These are phyloP conservation scores for Anthracocystis panici-leucophaei DNA, from an alignment of 1,284 basidiomycete species.

Conservation along the genomic window DNA sequence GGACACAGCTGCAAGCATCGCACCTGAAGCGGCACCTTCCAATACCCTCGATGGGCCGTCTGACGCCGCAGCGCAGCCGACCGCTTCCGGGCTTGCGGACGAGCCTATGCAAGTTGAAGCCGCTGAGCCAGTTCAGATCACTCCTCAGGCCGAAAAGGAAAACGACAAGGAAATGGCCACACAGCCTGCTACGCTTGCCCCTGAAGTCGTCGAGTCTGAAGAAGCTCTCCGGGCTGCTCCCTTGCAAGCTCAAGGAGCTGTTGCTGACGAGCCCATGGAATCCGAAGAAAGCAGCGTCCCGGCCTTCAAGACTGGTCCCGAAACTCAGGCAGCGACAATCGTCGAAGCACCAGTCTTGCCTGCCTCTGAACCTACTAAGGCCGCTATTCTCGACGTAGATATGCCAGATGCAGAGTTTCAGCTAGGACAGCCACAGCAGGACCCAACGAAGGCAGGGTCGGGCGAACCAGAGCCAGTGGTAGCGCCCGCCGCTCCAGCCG, in stretches of 20 bases:
- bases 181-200: neutral
- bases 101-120: conserved; percentile 3
- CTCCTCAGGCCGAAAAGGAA: neutral
- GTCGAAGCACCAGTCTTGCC: neutral
- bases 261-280: neutral
- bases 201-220: neutral
- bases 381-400: conserved; percentile 15
- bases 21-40: neutral
- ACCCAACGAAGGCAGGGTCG: neutral
- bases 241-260: neutral
- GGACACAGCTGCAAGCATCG: neutral
- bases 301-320: neutral
- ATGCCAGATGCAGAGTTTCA: conserved; percentile 24
- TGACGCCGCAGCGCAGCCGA: neutral
- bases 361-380: neutral
- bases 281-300: neutral
- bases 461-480: neutral
- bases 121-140: neutral
- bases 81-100: too few relatives aligned
- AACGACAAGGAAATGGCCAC: neutral
- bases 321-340: neutral
- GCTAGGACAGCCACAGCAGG: neutral
- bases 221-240: neutral
- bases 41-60: neutral
- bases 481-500: neutral